phyloP scores from a whole-genome alignment of 2,329 filamentous ascomycete genomes.

The Lecanicillium sp. region DNA sequence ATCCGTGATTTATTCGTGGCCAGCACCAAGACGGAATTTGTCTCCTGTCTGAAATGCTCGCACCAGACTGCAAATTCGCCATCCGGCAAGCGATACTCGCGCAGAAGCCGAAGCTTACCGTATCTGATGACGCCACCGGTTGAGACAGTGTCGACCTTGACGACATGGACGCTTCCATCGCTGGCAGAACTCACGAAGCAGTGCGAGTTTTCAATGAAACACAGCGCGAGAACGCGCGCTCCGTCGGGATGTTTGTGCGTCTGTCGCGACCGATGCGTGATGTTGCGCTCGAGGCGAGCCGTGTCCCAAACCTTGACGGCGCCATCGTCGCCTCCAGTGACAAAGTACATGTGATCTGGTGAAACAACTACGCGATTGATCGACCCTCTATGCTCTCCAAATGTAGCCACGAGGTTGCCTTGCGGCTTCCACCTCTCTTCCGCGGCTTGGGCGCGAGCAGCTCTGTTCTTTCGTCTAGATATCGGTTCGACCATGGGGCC shows the following conservation, averaged over 20 bases:
- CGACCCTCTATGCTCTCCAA: constrained; percentile 78
- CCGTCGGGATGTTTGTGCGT: constrained; percentile 71
- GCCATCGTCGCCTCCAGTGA: constrained; percentile 89
- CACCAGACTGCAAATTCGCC: constrained; percentile 82
- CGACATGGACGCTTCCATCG: constrained; percentile 84
- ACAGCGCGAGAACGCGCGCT: constrained; percentile 70
- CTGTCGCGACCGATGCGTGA: constrained; percentile 79
- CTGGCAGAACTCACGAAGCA: constrained; percentile 86
- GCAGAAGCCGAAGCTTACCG: constrained; percentile 67
- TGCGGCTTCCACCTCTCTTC: constrained; percentile 69
- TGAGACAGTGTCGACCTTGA: constrained; percentile 61
- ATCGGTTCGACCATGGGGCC: constrained; percentile 74
- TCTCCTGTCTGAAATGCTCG: constrained; percentile 82
- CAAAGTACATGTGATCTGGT: constrained; percentile 89
- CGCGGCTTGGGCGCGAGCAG: constrained; percentile 38
- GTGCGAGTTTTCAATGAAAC: constrained; percentile 90
- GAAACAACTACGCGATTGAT: constrained; percentile 77
- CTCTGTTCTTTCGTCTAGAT: constrained; percentile 48
- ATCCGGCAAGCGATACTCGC: constrained; percentile 70
- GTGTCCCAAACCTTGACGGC: constrained; percentile 92
- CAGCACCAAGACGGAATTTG: constrained; percentile 73
- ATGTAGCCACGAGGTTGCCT: constrained; percentile 78
- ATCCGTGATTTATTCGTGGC: constrained; percentile 83
- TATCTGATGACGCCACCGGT: constrained; percentile 59
- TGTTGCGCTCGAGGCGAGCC: constrained; percentile 80